Evolutionary conservation across 177 flowering plant genomes (phyloP).

Genomic region (Vitis hybrid): DNA sequence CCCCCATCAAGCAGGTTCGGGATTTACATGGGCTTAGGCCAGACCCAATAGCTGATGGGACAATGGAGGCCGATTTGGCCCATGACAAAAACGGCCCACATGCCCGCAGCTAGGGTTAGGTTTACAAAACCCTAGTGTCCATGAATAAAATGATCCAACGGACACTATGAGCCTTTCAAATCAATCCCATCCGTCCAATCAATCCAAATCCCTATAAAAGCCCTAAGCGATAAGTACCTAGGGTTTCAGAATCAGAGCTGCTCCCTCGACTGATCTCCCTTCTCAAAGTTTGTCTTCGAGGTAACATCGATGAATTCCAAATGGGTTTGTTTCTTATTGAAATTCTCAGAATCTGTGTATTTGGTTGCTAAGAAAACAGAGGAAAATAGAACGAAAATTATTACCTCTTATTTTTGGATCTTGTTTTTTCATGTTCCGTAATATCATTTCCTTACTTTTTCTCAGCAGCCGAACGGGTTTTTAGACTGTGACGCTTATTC

Average conservation of each 20-base stretch:
- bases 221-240: background rate
- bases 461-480: no score
- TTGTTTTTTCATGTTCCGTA: background rate
- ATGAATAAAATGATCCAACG: background rate
- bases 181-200: constrained; percentile 1
- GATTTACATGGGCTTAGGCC: no score
- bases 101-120: background rate
- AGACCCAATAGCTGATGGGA: no score
- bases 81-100: no score
- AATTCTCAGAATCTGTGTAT: background rate
- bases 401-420: background rate
- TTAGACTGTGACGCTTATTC: no score
- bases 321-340: background rate
- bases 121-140: background rate
- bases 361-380: background rate
- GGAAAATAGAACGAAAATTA: background rate
- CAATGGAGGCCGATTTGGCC: no score
- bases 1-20: no score
- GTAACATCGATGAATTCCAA: background rate
- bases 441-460: background rate
- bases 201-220: background rate
- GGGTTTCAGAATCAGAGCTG: background rate
- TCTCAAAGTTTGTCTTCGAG: background rate
- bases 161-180: background rate
- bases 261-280: background rate